Base-by-base conservation (phyloP, 495 filamentous ascomycete species). In the Trichoderma erinaceum region DNA sequence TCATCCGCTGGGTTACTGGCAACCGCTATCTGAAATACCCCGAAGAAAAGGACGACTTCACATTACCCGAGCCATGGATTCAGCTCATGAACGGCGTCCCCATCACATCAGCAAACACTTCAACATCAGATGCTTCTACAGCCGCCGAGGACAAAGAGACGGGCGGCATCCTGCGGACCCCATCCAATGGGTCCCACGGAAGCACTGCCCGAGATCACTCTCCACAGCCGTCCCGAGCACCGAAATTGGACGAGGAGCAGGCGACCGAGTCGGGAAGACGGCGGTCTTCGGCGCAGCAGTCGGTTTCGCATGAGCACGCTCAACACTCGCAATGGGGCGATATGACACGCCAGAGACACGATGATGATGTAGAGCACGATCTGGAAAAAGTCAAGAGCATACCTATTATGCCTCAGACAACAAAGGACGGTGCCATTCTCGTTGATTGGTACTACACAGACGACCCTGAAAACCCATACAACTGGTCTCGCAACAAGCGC, bases 361-460 rank as follows among this genome's bases (percentile, higher is more conserved):
- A 82, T 68, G 72, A 78, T 3, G 80, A 83, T 48, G 72, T 71
- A 56, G 77, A 81, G 69, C 69, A 79, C 21, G 77, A 76, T 11
- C 64, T 78, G n/a, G 74, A 81, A 43, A 78, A 79, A 44, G 79
- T 77, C 58, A 76, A 82, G 68, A 84, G 80, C 15, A 77, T 78
- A 10, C 81, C 84, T 27, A 79, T 86, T 41, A 71, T 75, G 0
- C 82, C 85, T 0, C 74, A 70, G 44, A 77, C 70, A 58, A 80
- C 76, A 13, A 68, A 66, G 58, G 81, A 84, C 63, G 81, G 81
- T 48, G 76, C 80, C 21, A 82, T 89, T 65, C 76, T 90, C 0
- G 86, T 89, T 13, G 82, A 82, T 25, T 89, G 81, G 78, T 84
- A 88, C 68, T 78, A 77, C 18, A 79, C 80, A 7, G 74, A 84